Conservation (phyloP, 176 grass and related monocot genomes). For the Panicum miliaceum region DNA sequence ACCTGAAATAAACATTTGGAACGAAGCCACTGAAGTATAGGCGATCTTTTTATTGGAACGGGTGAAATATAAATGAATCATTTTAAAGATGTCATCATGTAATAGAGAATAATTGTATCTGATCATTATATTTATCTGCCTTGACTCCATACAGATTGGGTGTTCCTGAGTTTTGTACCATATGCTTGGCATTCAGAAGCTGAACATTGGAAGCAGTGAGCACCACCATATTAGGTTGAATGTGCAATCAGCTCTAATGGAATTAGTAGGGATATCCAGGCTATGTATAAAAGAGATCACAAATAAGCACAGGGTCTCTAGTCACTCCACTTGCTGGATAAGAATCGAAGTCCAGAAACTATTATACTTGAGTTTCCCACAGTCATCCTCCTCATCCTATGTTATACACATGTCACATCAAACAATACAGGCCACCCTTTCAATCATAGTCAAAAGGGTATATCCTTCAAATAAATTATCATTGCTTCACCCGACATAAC, state of each 20-base stretch:
- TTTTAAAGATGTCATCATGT: background rate
- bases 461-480: slow-evolving; percentile 50
- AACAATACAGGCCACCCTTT: slow-evolving; percentile 38
- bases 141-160: background rate
- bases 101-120: slow-evolving; percentile 20
- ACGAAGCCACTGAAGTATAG: slow-evolving; percentile 15
- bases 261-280: slow-evolving; percentile 21
- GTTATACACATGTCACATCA: slow-evolving; percentile 36
- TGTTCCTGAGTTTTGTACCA: slow-evolving; percentile 18
- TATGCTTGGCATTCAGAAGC: slow-evolving; percentile 22
- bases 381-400: slow-evolving; percentile 45
- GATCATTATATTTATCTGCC: slow-evolving; percentile 3
- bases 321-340: slow-evolving; percentile 39
- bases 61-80: slow-evolving; percentile 22
- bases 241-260: background rate
- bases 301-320: slow-evolving; percentile 29
- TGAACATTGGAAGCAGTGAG: slow-evolving; percentile 21
- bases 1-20: slow-evolving; percentile 49
- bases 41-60: background rate
- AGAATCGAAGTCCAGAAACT: slow-evolving; percentile 33
- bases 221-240: slow-evolving; percentile 16
- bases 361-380: slow-evolving; percentile 33
- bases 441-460: slow-evolving; percentile 39
- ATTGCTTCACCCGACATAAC: slow-evolving; percentile 39
- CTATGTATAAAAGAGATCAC: slow-evolving; percentile 30